Evolutionary conservation across 1,284 basidiomycete species (phyloP), one percentile per base, ranked within the genome.

Genomic region (Cystobasidium slooffiae): DNA sequence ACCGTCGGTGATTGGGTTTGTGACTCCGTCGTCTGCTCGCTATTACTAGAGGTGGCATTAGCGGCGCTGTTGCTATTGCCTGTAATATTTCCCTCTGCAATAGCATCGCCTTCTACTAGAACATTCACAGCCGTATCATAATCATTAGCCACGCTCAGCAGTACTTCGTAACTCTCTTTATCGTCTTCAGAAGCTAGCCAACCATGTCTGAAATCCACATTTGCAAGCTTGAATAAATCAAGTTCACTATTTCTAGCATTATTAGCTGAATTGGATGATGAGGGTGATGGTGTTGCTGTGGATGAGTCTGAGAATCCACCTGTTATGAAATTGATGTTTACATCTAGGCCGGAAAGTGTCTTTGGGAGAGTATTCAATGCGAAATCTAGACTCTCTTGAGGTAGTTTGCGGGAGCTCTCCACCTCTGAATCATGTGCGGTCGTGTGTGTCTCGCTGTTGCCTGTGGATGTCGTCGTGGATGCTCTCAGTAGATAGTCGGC

Each of bases 171-270:
- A 0, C 80, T 80, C 78, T 91, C 90, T 0, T 84, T 81, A 63
- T 88, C 88, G 0, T 86, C 85, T 0, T 90, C 89, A 78, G 96
- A 92, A 8, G 90, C 90, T n/a, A 96, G 85, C 94, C 94, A 96
- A 0, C 94, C 94, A 77, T 96, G 93, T 0, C 94, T 88, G 61
- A 96, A 88, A 14, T 87, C 84, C 59, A 96, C 91, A 7, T 88
- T 88, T 0, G 89, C 91, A 64, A 92, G 88, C n/a, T 89, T 84
- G 80, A 97, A 97, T 4, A 96, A 86, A 66, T 90, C 88, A 43
- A 96, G 86, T 81, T 92, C 93, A 8, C 90, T 90, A 0, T 59
- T 7, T 31, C 39, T 22, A 24, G 31, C 31, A 5, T 31, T 31
- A 31, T 31, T 31, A 31, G 31, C 31, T 31, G 31, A 31, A 31